Evolutionary conservation across 495 filamentous ascomycete species (phyloP).

Genomic region (Penicillium bovifimosum): DNA sequence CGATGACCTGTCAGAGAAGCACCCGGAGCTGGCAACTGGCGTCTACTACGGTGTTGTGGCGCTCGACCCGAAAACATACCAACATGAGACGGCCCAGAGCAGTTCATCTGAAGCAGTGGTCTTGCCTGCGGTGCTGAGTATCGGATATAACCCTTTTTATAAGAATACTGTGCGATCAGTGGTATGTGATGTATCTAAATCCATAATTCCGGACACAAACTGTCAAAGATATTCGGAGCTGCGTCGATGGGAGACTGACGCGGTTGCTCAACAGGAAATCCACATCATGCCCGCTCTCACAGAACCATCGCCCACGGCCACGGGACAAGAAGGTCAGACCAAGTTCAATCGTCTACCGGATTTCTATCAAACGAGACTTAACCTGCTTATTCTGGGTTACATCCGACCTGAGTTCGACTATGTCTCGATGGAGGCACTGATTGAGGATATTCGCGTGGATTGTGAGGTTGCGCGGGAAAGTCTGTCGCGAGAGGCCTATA

Average conservation of each 20-base stretch:
- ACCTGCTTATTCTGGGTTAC: slow-evolving; percentile 75
- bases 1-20: slow-evolving; percentile 60
- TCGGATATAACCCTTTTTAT: slow-evolving; percentile 95
- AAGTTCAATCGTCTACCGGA: slow-evolving; percentile 51
- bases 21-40: slow-evolving; percentile 64
- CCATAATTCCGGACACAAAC: not conserved
- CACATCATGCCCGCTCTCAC: slow-evolving; percentile 67
- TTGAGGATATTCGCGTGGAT: slow-evolving; percentile 83
- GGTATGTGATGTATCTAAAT: slow-evolving; percentile 27
- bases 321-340: slow-evolving; percentile 11
- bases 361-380: slow-evolving; percentile 80
- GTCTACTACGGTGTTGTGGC: slow-evolving; percentile 91
- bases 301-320: slow-evolving; percentile 44
- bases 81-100: not conserved
- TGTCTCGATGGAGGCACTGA: slow-evolving; percentile 69
- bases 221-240: not conserved
- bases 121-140: slow-evolving; percentile 86
- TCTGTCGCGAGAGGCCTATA: slow-evolving; percentile 65
- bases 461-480: slow-evolving; percentile 76
- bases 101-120: slow-evolving; percentile 38
- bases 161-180: slow-evolving; percentile 77
- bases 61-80: slow-evolving; percentile 38
- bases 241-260: not conserved
- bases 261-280: slow-evolving; percentile 55
- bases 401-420: slow-evolving; percentile 90